phyloP scores from a whole-genome alignment of 2,329 filamentous ascomycete genomes.

The Fusarium haematococcum region DNA sequence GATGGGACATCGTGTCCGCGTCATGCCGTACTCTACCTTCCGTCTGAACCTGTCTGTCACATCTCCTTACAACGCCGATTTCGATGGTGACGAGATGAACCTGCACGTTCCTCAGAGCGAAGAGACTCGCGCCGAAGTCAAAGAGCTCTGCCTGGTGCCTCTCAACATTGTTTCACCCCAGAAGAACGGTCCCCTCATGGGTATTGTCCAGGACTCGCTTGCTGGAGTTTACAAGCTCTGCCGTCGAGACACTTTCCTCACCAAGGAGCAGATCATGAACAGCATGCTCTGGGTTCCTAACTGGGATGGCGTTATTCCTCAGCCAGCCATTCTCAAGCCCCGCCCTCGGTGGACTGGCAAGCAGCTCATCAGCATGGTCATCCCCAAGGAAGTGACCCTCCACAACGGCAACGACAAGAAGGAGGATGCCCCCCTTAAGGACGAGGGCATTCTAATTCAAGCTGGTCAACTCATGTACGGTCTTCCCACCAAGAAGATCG shows the following conservation, averaged over 20 bases:
- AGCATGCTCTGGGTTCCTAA: conserved; percentile 96
- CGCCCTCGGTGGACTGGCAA: conserved; percentile 97
- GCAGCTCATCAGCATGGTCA: conserved; percentile 93
- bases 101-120: conserved; percentile 98
- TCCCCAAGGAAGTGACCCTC: conserved; percentile 88
- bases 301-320: conserved; percentile 95
- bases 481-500: conserved; percentile 90
- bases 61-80: conserved; percentile 99
- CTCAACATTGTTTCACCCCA: conserved; percentile 98
- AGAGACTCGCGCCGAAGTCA: conserved; percentile 94
- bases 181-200: conserved; percentile 97
- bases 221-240: conserved; percentile 98
- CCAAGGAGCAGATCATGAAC: conserved; percentile 94
- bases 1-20: conserved; percentile 98
- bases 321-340: conserved; percentile 94
- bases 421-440: conserved; percentile 73
- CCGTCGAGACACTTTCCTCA: conserved; percentile 90
- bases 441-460: conserved; percentile 85
- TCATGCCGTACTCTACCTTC: conserved; percentile 99
- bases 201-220: conserved; percentile 98
- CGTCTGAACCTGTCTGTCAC: conserved; percentile 97
- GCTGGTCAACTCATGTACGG: conserved; percentile 92
- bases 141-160: conserved; percentile 96
- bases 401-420: conserved; percentile 71
- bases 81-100: conserved; percentile 99